Base-by-base conservation (phyloP, 257 asterid species). In the Solanum neorickii region DNA sequence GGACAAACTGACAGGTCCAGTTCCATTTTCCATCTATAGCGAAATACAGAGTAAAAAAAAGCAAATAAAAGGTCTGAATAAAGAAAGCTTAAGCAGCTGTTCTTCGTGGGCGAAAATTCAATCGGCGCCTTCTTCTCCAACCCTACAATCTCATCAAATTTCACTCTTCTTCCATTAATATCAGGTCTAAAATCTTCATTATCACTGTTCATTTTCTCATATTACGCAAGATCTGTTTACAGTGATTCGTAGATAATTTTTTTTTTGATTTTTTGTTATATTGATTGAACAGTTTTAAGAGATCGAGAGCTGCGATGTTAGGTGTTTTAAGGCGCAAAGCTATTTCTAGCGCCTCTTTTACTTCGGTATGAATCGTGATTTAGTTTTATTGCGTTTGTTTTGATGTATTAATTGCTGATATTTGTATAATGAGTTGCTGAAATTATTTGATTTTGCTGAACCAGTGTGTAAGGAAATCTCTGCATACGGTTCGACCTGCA, bases 311-410 rank as follows among this genome's bases (percentile, higher is more conserved):
- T 87, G 93, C 88, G 92, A 97, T 97, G 99, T 88, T 97, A 91
- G 96, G 98, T 73, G 95, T 91, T 92, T 70, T 95, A 88, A 93
- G 99, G 95, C 98, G 98, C 84, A 95, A 92, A 88, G 94, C 94
- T 76, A 90, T 96, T 86, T 92, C 94, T 72, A 90, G 94, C 92
- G 94, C 95, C 62, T 88, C 97, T 73, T 89, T 92, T 89, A 94
- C 94, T 86, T 75, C 89, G 93, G 98, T 95, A 88, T 14, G 52
- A 16, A 1, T 78, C 69, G 73, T 80, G 37, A 18, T 44, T 12
- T 72, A 42, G 52, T 29, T 21, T 37, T 68, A 29, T 0, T 25
- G 75, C 37, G 12, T 68, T 46, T 21, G 23, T 52, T 69, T 31
- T 69, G 31, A 62, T 23, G 12, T 73, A 25, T 68, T 13, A 68